These are phyloP conservation scores for Ophiostoma montium DNA, from an alignment of 2,329 filamentous ascomycete species.

Conservation along the genomic window DNA sequence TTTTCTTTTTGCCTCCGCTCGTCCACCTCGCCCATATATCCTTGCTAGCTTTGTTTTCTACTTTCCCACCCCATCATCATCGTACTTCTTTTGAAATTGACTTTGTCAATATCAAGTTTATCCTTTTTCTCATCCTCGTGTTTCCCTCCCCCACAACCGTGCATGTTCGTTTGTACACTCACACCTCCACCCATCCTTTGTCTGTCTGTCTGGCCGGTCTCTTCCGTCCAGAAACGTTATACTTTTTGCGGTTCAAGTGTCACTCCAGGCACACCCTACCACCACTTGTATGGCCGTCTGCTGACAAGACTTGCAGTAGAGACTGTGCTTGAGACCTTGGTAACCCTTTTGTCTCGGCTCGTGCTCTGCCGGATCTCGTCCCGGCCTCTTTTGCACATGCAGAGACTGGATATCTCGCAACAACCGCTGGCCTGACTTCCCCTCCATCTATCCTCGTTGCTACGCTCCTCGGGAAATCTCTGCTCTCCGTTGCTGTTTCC, in stretches of 20 bases:
- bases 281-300: background rate
- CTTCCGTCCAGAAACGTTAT: background rate
- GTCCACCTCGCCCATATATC: background rate
- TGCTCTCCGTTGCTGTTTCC: background rate
- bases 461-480: no score
- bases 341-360: background rate
- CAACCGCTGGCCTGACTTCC: background rate
- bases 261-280: background rate
- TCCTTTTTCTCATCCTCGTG: background rate
- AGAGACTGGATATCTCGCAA: background rate
- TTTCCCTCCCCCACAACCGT: background rate
- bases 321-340: background rate
- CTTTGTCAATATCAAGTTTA: no score
- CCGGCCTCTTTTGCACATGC: background rate
- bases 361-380: background rate
- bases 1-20: slow-evolving; percentile 5
- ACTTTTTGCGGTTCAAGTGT: background rate
- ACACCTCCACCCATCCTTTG: background rate
- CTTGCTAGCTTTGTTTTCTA: slow-evolving; percentile 6
- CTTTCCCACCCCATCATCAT: background rate
- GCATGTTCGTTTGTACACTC: background rate
- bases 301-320: background rate
- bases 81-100: background rate
- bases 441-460: no score
- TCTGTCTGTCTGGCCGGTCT: background rate